Base-by-base conservation (phyloP, 768 basidiomycete species). In the Hirschioporus abietinus region DNA sequence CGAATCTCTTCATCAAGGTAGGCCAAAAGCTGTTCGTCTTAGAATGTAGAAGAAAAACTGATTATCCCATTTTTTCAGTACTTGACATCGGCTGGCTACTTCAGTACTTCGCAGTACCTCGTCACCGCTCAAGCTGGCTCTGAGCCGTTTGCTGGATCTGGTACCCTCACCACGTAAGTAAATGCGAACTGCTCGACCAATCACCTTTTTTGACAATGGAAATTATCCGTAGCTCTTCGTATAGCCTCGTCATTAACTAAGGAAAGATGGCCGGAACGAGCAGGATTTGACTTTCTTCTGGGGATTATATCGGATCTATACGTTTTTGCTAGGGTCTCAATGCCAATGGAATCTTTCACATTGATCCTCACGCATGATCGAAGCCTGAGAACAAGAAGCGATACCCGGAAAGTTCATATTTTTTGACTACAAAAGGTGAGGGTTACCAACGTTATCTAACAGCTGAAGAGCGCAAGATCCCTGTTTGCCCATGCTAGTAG, bases 111-210 rank as follows among this genome's bases (percentile, higher is more conserved):
- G 1, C 83, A 90, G 70, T 90, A 81, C 76, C 78, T 90, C 64
- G 80, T 74, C 35, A 86, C 83, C 15, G 82, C 82, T 1, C 87
- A 90, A 71, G 87, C 81, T 7, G 89, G 89, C 7, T 86, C 85
- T 0, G 89, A 90, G 74, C 83, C 84, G 20, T 88, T 84, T 0
- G 80, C 79, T 15, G 88, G 88, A n/a, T 78, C 78, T 34, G 86
- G 84, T 15, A 82, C 78, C 0, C 75, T 89, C 10, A 81, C 78
- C 0, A 84, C 83, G 88, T 88, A 69, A 72, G 84, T 76, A 34
- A 24, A 24, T 15, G 23, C 20, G 42, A 15, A 20, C 12, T 52
- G 20, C 42, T 52, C 12, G 4, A 52, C 3, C 6, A 20, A 52
- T 52, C 12, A 52, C 20, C 42, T 10, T 15, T n/a, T 52, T 15